phyloP scores from a whole-genome alignment of 805 yeast genomes.

The Cephaloascus albidus region DNA sequence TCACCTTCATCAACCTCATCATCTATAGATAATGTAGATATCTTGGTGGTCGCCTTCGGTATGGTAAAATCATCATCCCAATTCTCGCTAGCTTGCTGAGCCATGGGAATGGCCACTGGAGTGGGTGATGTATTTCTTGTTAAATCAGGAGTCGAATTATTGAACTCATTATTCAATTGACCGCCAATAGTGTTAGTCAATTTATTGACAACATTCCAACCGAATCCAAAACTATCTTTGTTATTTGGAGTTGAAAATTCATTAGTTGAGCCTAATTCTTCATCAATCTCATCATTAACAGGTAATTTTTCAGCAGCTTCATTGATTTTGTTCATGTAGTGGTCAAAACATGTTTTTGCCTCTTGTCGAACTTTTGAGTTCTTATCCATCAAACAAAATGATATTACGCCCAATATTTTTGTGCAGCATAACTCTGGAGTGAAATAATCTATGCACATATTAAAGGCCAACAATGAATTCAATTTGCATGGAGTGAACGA shows the following conservation, averaged over 20 bases:
- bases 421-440: constrained; percentile 69
- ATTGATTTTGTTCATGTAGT: constrained; percentile 47
- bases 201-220: constrained; percentile 16
- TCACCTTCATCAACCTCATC: constrained; percentile 5
- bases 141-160: constrained; percentile 17
- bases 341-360: constrained; percentile 60
- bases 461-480: constrained; percentile 71
- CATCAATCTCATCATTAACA: constrained; percentile 8
- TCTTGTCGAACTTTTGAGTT: constrained; percentile 61
- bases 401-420: constrained; percentile 74
- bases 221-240: constrained; percentile 7
- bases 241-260: background rate
- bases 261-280: constrained; percentile 1
- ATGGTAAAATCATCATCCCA: background rate
- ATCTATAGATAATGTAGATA: constrained; percentile 3
- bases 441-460: constrained; percentile 53
- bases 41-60: constrained; percentile 1
- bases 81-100: background rate
- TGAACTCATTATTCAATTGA: constrained; percentile 12
- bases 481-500: constrained; percentile 65
- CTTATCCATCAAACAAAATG: constrained; percentile 74
- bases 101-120: background rate
- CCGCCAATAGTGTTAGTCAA: constrained; percentile 10
- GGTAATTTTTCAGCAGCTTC: constrained; percentile 30
- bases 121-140: constrained; percentile 12